Percentiles rank a stretch among this genome's conserved stretches.
Conservation (phyloP, 192 early-diverging fungal genomes). For the Funneliformis geosporum region DNA sequence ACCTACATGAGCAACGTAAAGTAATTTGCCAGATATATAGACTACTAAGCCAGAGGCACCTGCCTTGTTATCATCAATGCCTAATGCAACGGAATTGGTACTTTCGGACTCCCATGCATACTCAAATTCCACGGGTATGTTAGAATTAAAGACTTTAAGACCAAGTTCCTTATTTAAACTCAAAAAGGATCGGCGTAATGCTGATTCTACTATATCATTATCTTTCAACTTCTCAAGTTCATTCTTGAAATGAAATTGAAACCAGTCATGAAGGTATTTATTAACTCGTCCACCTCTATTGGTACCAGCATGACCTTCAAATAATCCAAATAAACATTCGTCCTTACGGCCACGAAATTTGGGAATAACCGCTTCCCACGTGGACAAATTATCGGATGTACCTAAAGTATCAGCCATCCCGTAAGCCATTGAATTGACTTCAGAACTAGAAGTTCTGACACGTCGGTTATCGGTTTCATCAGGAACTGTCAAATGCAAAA, state of each 20-base stretch:
- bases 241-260: constrained; percentile 64
- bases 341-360: constrained; percentile 83
- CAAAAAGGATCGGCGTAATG: constrained; percentile 82
- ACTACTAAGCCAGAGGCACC: constrained; percentile 83
- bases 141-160: constrained; percentile 33
- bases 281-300: constrained; percentile 56
- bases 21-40: constrained; percentile 72
- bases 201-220: constrained; percentile 60
- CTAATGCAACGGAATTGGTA: constrained; percentile 19
- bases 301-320: constrained; percentile 68
- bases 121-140: constrained; percentile 24
- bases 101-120: constrained; percentile 15
- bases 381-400: constrained; percentile 64
- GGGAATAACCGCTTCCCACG: constrained; percentile 87
- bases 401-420: constrained; percentile 86
- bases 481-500: constrained; percentile 72
- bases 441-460: constrained; percentile 79
- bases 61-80: constrained; percentile 47
- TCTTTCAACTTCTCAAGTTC: constrained; percentile 73
- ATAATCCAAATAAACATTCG: constrained; percentile 86
- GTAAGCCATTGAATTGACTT: constrained; percentile 80
- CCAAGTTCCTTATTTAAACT: constrained; percentile 81
- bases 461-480: constrained; percentile 82
- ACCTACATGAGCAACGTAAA: constrained; percentile 87
- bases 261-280: constrained; percentile 72